Percentiles rank a stretch among this genome's conserved stretches.
Evolutionary conservation across 176 grass and related monocot genomes (phyloP).

Genomic region (Coix lacrymajobi): DNA sequence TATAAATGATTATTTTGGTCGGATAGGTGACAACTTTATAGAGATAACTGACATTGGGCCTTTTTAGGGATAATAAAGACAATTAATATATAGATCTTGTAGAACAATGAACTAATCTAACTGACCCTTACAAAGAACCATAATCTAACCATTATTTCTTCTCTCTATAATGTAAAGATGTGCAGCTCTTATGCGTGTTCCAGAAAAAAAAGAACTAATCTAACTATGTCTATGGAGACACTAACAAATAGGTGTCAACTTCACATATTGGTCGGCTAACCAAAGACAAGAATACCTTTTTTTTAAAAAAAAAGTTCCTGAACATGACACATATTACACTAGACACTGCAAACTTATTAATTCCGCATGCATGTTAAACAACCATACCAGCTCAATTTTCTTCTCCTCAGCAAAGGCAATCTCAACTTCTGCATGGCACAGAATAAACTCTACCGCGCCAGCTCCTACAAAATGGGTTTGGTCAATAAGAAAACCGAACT

Average conservation of each 20-base stretch:
- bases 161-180: not conserved
- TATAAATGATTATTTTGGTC: not conserved
- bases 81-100: not conserved
- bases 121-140: not conserved
- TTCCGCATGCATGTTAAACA: conserved; percentile 3
- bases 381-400: conserved; percentile 61
- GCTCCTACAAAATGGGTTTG: conserved; percentile 49
- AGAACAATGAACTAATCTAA: not conserved
- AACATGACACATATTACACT: not conserved
- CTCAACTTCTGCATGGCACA: conserved; percentile 83
- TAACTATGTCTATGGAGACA: not conserved
- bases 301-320: not conserved
- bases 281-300: conserved; percentile 3
- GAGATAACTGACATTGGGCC: not conserved
- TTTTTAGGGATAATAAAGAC: conserved; percentile 17
- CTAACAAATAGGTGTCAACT: not conserved
- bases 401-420: conserved; percentile 84
- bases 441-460: conserved; percentile 83
- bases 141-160: not conserved
- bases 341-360: conserved; percentile 16
- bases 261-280: not conserved
- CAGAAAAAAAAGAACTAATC: not conserved
- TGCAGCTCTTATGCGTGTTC: not conserved
- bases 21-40: not conserved
- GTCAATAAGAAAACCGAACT: conserved; percentile 6